phyloP scores from a whole-genome alignment of 768 basidiomycete genomes.

The Panellus pusillus region DNA sequence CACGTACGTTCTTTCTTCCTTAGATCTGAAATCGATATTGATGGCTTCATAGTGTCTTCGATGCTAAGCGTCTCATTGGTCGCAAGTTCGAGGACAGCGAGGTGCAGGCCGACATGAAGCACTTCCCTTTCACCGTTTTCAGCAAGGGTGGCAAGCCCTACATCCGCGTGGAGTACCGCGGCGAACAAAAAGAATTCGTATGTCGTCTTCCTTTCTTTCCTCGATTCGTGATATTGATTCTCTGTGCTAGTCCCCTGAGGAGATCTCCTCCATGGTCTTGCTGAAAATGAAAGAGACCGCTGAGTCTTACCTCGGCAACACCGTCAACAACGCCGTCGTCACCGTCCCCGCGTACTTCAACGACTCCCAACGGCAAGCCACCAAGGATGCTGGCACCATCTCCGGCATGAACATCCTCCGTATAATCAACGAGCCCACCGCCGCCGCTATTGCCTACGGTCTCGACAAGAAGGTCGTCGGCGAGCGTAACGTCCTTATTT shows the following conservation, averaged over 20 bases:
- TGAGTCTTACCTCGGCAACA: conserved; percentile 90
- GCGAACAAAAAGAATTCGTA: conserved; percentile 92
- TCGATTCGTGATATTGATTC: conserved; percentile 24
- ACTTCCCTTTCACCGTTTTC: conserved; percentile 94
- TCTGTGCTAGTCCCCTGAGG: conserved; percentile 78
- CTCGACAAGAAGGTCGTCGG: conserved; percentile 91
- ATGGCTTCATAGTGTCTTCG: conserved; percentile 13
- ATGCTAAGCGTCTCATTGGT: conserved; percentile 22
- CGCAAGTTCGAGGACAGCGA: conserved; percentile 78
- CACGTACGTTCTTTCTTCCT: conserved; percentile 19
- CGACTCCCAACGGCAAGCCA: conserved; percentile 97
- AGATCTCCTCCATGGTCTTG: conserved; percentile 97
- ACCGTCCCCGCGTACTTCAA: conserved; percentile 99
- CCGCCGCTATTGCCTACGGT: conserved; percentile 97
- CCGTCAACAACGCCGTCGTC: conserved; percentile 87
- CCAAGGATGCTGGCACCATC: conserved; percentile 96
- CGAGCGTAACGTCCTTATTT: conserved; percentile 96
- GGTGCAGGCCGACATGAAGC: conserved; percentile 75
- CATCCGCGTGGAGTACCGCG: conserved; percentile 87
- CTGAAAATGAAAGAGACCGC: conserved; percentile 98
- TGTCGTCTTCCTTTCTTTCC: conserved; percentile 29
- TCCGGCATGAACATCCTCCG: conserved; percentile 94
- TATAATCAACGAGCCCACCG: conserved; percentile 99
- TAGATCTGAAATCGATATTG: conserved; percentile 12
- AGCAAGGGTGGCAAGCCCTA: conserved; percentile 88